These are phyloP conservation scores for Termitomyces sp. DNA, from an alignment of 768 basidiomycete species.

Conservation along the genomic window DNA sequence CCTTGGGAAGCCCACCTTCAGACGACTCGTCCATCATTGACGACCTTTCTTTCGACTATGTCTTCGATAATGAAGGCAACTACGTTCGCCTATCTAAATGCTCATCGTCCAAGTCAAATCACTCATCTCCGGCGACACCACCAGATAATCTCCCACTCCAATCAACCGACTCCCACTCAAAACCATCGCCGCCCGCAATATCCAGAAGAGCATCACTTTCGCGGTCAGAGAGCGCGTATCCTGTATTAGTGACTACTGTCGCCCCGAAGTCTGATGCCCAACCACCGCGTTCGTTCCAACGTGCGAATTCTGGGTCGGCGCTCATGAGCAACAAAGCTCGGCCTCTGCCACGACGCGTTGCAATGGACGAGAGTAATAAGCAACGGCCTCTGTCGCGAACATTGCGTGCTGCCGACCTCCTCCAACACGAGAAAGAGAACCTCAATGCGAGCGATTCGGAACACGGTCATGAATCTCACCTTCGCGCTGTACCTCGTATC, in stretches of 20 bases:
- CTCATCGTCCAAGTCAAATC: constrained; percentile 33
- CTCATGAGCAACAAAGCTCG: constrained; percentile 29
- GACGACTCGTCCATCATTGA: constrained; percentile 57
- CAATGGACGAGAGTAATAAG: constrained; percentile 30
- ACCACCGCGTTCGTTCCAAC: constrained; percentile 52
- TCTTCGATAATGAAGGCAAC: constrained; percentile 49
- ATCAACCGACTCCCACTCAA: constrained; percentile 32
- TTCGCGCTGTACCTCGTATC: constrained; percentile 9
- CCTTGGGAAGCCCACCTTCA: constrained; percentile 32
- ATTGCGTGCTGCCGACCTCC: constrained; percentile 18
- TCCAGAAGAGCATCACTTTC: constrained; percentile 47
- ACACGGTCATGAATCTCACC: constrained; percentile 24
- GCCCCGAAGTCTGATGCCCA: constrained; percentile 19
- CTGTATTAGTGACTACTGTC: constrained; percentile 32
- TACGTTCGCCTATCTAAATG: constrained; percentile 53
- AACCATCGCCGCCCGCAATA: constrained; percentile 33
- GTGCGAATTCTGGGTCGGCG: constrained; percentile 61
- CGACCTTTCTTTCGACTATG: constrained; percentile 65
- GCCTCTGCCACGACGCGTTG: constrained; percentile 32
- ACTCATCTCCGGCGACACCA: constrained; percentile 41
- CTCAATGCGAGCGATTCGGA: constrained; percentile 31
- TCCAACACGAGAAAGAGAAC: constrained; percentile 47
- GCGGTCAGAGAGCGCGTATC: constrained; percentile 60
- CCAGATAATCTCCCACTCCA: constrained; percentile 29
- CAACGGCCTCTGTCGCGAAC: constrained; percentile 11